Evolutionary conservation across 2,329 filamentous ascomycete genomes (phyloP), one percentile per base, ranked within the genome.

Genomic region (Zopfia rhizophila): DNA sequence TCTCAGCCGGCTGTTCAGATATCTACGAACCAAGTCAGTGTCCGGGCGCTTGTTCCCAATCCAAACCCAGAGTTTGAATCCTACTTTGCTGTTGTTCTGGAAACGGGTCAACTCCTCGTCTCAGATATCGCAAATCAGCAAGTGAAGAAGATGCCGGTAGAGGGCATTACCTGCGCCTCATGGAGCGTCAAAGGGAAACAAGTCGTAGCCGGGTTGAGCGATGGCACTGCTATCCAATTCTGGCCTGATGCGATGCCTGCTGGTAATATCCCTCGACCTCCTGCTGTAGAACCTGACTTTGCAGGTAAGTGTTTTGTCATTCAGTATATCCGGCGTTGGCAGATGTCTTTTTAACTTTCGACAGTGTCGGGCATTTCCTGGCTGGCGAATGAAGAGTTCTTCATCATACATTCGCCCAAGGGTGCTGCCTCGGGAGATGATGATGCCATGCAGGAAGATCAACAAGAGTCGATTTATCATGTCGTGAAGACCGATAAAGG

Each of bases 151-250:
- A 75, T 86, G 1, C 77, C 96, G 53, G 90, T 87, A 62, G 78
- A 82, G 19, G 86, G 88, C 35, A 92, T 96, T 19, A 91, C 87
- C 66, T 94, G 89, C 62, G 82, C 90, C 5, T 87, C 89, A 44
- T 99, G 95, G 94, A 99, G 94, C 70, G 88, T 85, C 50, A 90
- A 87, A 67, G 94, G 94, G 33, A 99, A 96, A 69, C 93, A 97
- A 68, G 78, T 99, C 30, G 87, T 96, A 31, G 92, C 90, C 56
- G 94, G 95, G 12, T 78, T 94, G 58, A 85, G 80, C 5, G 85
- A 97, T 72, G 94, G 94, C 46, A 86, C 85, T 10, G 86, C 88
- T 39, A 82, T 83, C 44, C 92, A 97, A 69, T 87, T 97, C 82
- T 91, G 89, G 6, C 90, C 89, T 0, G 84, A 90, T 59, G 93